Evolutionary conservation across 805 yeast genomes (phyloP).

Genomic region (Lipomyces spencermartinsiae): DNA sequence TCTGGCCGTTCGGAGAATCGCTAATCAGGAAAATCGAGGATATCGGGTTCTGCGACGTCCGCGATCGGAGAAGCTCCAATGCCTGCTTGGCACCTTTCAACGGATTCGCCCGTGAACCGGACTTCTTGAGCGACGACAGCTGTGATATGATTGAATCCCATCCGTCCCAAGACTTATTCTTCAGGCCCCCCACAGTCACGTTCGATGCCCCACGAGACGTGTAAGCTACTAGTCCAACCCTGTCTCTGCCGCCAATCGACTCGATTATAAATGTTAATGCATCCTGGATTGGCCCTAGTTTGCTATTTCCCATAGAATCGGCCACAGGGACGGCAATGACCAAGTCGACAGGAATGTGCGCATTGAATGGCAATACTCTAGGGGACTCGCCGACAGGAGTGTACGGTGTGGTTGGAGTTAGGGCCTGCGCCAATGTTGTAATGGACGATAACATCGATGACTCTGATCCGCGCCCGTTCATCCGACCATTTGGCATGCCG

Average conservation of each 20-base stretch:
- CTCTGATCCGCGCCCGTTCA: background rate
- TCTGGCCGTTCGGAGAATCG: slow-evolving; percentile 9
- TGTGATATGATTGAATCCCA: slow-evolving; percentile 20
- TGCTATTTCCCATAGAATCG: slow-evolving; percentile 10
- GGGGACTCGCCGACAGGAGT: background rate
- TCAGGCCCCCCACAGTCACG: slow-evolving; percentile 20
- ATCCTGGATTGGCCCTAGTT: slow-evolving; percentile 11
- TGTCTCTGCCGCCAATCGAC: slow-evolving; percentile 18
- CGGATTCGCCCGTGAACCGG: slow-evolving; percentile 14
- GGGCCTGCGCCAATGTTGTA: slow-evolving; percentile 2
- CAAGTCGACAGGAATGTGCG: slow-evolving; percentile 26
- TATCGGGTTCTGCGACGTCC: slow-evolving; percentile 17
- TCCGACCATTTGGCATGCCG: background rate
- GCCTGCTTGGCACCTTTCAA: slow-evolving; percentile 22
- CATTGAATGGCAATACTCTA: background rate
- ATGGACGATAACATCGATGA: background rate
- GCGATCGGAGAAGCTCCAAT: slow-evolving; percentile 14
- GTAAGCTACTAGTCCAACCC: slow-evolving; percentile 24
- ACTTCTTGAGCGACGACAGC: slow-evolving; percentile 9
- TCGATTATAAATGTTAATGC: slow-evolving; percentile 19
- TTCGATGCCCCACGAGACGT: slow-evolving; percentile 13
- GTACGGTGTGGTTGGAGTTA: slow-evolving; percentile 4
- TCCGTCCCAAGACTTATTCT: slow-evolving; percentile 23
- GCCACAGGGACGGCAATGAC: slow-evolving; percentile 24
- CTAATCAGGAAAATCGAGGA: slow-evolving; percentile 16